Evolutionary conservation across 768 basidiomycete species (phyloP).

Genomic region (Lepiota brunneoincarnata): DNA sequence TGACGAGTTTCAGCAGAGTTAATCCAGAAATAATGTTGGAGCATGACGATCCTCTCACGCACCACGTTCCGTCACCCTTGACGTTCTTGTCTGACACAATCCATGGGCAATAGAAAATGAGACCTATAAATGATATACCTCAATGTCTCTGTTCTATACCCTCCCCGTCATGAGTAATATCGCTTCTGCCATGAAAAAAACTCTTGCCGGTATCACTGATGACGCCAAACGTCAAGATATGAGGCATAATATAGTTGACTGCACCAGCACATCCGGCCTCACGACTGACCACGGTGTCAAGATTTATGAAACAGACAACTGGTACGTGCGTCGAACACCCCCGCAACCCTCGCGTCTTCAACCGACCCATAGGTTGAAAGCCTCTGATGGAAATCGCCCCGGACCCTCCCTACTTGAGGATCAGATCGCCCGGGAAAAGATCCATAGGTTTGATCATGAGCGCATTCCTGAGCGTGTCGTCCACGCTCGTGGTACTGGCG

Average conservation of each 20-base stretch:
- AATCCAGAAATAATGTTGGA: too few species aligned
- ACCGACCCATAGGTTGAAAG: slow-evolving; percentile 47
- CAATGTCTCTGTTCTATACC: slow-evolving; percentile 7
- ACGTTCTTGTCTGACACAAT: slow-evolving; percentile 4
- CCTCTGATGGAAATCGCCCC: slow-evolving; percentile 38
- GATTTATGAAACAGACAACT: slow-evolving; percentile 62
- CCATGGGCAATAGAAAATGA: too few species aligned
- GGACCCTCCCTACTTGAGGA: slow-evolving; percentile 82
- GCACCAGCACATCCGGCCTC: slow-evolving; percentile 27
- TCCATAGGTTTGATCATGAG: slow-evolving; percentile 82
- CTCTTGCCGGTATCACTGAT: slow-evolving; percentile 22
- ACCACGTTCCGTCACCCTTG: slow-evolving; percentile 17
- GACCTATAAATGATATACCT: too few species aligned
- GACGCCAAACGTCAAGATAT: slow-evolving; percentile 34
- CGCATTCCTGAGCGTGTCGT: slow-evolving; percentile 86
- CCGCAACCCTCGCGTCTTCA: background rate
- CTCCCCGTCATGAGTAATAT: slow-evolving; percentile 19
- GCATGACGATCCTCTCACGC: too few species aligned
- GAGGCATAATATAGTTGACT: slow-evolving; percentile 28
- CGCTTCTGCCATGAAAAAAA: slow-evolving; percentile 25
- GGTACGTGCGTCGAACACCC: slow-evolving; percentile 34
- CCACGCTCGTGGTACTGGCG: slow-evolving; percentile 69
- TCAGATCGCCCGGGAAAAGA: slow-evolving; percentile 71
- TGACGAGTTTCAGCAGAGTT: too few species aligned
- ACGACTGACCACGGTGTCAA: slow-evolving; percentile 66